Conservation (phyloP, 352 stramenopile species). For the Pythium folliculosum region DNA sequence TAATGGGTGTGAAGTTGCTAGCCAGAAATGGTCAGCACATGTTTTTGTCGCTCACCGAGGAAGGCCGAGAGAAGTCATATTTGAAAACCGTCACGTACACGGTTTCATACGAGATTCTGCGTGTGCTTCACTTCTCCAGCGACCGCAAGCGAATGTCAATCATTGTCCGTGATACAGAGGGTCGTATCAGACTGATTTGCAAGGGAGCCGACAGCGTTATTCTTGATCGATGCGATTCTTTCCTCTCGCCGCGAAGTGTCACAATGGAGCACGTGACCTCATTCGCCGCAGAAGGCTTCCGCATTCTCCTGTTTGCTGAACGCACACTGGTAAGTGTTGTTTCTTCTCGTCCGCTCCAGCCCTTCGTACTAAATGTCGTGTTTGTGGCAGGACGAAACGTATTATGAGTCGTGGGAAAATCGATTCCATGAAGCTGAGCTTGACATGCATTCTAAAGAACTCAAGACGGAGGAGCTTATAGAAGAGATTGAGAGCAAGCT, state of each 20-base stretch:
- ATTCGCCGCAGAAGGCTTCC: conserved; percentile 84
- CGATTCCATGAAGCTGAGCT: conserved; percentile 73
- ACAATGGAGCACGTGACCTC: conserved; percentile 80
- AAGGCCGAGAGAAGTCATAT: conserved; percentile 53
- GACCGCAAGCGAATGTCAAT: conserved; percentile 85
- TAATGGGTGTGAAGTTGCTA: conserved; percentile 83
- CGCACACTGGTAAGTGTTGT: conserved; percentile 49
- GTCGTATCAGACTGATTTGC: conserved; percentile 64
- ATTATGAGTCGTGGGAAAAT: conserved; percentile 69
- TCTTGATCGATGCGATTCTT: conserved; percentile 64
- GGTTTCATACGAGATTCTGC: conserved; percentile 66
- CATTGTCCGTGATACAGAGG: conserved; percentile 61
- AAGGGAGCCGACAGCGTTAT: conserved; percentile 86
- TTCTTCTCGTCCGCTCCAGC: background rate
- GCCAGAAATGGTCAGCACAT: conserved; percentile 51
- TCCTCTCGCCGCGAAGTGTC: conserved; percentile 47
- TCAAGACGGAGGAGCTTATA: conserved; percentile 53
- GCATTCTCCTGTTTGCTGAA: conserved; percentile 85
- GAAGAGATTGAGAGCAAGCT: conserved; percentile 86
- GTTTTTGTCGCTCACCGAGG: conserved; percentile 64
- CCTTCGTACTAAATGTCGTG: background rate
- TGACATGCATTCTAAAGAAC: conserved; percentile 66
- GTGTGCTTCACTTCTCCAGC: conserved; percentile 75
- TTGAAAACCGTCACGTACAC: conserved; percentile 72
- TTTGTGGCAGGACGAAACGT: conserved; percentile 49